phyloP scores from a whole-genome alignment of 331 rosid genomes.

The Telfairia occidentalis region DNA sequence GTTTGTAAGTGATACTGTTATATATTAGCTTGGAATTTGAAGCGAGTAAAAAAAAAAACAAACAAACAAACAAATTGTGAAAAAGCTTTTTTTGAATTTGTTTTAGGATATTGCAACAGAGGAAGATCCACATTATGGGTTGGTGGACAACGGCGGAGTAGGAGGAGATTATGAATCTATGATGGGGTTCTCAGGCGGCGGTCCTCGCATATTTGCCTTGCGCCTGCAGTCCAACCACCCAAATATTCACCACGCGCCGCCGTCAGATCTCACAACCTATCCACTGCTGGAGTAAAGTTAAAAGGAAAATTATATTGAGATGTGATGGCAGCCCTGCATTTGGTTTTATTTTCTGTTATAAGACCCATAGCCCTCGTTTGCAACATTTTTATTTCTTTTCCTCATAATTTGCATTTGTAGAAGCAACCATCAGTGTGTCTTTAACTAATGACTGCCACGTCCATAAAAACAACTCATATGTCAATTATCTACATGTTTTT shows the following conservation, averaged over 20 bases:
- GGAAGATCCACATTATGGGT: slow-evolving; percentile 41
- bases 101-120: slow-evolving; percentile 43
- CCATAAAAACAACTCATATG: background rate
- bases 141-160: slow-evolving; percentile 43
- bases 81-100: background rate
- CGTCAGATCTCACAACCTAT: slow-evolving; percentile 54
- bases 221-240: slow-evolving; percentile 42
- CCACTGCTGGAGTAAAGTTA: slow-evolving; percentile 40
- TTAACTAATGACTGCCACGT: background rate
- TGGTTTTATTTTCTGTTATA: no score
- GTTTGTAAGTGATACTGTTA: slow-evolving; percentile 26
- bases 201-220: slow-evolving; percentile 48
- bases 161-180: slow-evolving; percentile 43
- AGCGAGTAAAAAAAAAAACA: no score
- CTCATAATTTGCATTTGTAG: background rate
- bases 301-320: background rate
- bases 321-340: background rate
- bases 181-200: slow-evolving; percentile 44
- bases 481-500: background rate
- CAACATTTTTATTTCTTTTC: background rate
- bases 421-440: background rate
- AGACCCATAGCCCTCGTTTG: no score
- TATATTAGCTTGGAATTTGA: background rate
- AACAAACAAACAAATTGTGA: background rate
- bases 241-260: slow-evolving; percentile 21